Evolutionary conservation across 1,139 yeast species (phyloP), one percentile per base, ranked within the genome.

Genomic region (Suhomyces panamericanus): DNA sequence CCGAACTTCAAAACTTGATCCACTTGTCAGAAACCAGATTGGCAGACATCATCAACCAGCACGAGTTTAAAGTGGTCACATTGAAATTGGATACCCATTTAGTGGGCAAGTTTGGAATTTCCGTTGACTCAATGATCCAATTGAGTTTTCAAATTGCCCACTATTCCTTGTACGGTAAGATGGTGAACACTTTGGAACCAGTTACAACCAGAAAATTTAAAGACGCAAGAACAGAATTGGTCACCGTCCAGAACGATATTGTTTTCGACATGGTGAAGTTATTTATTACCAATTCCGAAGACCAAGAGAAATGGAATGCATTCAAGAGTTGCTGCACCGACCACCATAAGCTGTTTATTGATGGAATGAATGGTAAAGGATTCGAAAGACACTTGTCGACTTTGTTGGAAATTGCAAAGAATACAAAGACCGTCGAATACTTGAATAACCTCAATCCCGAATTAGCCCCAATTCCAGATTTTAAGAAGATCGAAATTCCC

Each of bases 1-100:
- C 70, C 0, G 77, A 71, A 42, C 59, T 74, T 29, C 65, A 63
- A 42, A 67, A 64, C 47, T 69, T 80, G 27, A 78, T 86, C 28
- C 90, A 83, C 62, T 69, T 85, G 33, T 83, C 90, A 1, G 93
- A 86, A 59, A 86, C 91, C 0, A 75, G 90, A 51, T 67, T 86
- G 50, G 85, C 91, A 2, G 95, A 86, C 63, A 71, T 85, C 52
- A 83, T 86, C 43, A 78, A 83, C 52, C 88, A 85, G 55, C 89
- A 85, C 63, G 84, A 82, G 51, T 79, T 78, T 49, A 69, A 73
- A 41, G 75, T 80, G 3, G 54, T 67, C 45, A 62, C 60, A 36
- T 54, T 74, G 42, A 71, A 69, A 50, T 57, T 80, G 53, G 71
- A 73, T 59, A 64, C 78, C 24, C 75, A 68, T 43, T 58, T 83